phyloP scores from a whole-genome alignment of 306 rosid genomes.

The Vigna trinervia region DNA sequence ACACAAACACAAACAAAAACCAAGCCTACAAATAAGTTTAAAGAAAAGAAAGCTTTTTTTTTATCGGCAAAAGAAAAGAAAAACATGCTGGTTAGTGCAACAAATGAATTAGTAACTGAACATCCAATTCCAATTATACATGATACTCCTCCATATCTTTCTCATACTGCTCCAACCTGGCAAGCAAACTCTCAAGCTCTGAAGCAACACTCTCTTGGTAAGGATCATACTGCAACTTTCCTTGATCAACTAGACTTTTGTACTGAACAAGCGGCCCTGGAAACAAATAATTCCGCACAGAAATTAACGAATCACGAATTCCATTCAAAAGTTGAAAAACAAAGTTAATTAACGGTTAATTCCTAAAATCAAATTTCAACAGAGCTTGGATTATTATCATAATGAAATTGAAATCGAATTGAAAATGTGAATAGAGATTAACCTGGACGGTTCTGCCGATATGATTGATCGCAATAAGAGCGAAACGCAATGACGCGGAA shows the following conservation, averaged over 20 bases:
- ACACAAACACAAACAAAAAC: neutral
- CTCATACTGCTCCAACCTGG: slow-evolving; percentile 90
- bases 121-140: slow-evolving; percentile 47
- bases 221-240: slow-evolving; percentile 86
- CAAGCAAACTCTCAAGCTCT: slow-evolving; percentile 74
- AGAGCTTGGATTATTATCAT: neutral
- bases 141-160: slow-evolving; percentile 86
- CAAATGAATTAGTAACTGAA: neutral
- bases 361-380: neutral
- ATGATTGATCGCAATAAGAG: slow-evolving; percentile 49
- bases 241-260: slow-evolving; percentile 68
- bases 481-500: slow-evolving; percentile 51
- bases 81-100: neutral
- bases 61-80: neutral
- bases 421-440: slow-evolving; percentile 21
- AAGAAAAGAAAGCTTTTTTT: neutral
- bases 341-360: neutral
- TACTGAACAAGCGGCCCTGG: slow-evolving; percentile 77
- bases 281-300: slow-evolving; percentile 12
- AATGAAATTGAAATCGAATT: neutral
- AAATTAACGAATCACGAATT: neutral
- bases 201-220: slow-evolving; percentile 81
- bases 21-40: neutral
- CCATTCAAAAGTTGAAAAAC: neutral
- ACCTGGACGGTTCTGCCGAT: slow-evolving; percentile 54